Evolutionary conservation across 2,329 filamentous ascomycete species (phyloP).

Genomic region (Venturia nashicola): DNA sequence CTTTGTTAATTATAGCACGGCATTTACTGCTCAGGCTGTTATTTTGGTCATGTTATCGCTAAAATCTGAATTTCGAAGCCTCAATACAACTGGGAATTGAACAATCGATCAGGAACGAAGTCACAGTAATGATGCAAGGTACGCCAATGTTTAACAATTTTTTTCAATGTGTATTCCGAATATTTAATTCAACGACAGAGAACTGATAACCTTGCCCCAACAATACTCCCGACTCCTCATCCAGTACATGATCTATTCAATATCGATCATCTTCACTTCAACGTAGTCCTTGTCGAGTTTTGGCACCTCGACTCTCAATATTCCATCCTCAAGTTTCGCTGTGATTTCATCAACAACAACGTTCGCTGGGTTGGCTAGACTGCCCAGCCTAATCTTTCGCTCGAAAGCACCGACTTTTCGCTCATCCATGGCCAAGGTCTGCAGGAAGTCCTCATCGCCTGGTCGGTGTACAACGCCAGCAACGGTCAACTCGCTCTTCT

Average conservation of each 20-base stretch:
- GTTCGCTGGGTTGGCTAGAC: conserved; percentile 41
- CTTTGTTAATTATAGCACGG: background rate
- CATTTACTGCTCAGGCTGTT: background rate
- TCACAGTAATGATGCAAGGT: too few relatives aligned
- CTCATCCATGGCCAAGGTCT: conserved; percentile 51
- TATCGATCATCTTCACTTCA: conserved; percentile 39
- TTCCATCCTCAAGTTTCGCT: conserved; percentile 67
- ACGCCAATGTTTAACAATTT: too few relatives aligned
- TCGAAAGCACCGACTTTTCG: conserved; percentile 65
- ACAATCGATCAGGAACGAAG: too few relatives aligned
- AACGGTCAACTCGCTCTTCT: conserved; percentile 52
- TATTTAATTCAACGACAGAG: background rate
- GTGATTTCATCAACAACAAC: conserved; percentile 57
- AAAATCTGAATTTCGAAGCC: too few relatives aligned
- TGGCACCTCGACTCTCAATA: conserved; percentile 65
- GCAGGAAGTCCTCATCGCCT: conserved; percentile 55
- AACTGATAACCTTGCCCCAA: background rate
- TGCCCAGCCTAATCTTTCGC: conserved; percentile 51
- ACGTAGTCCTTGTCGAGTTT: conserved; percentile 57
- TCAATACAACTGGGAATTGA: too few relatives aligned
- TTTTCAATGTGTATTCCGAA: too few relatives aligned
- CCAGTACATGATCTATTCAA: conserved; percentile 24
- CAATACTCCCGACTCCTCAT: background rate
- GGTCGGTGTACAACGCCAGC: conserved; percentile 63
- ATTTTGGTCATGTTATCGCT: background rate